phyloP scores from a whole-genome alignment of 1,284 basidiomycete species.

The Lentinula novae-zelandiae region DNA sequence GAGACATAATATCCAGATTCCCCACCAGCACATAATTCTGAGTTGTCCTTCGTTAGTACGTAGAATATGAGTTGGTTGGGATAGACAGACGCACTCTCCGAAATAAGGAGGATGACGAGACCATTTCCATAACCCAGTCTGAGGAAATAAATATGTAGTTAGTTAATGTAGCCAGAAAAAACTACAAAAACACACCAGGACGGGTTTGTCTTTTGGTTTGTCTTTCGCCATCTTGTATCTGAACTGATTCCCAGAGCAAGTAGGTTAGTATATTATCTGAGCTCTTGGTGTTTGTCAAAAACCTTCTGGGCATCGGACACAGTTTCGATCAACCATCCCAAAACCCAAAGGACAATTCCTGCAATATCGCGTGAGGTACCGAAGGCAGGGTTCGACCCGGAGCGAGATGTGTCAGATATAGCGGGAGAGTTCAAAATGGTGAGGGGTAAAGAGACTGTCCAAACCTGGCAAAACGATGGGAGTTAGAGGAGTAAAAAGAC shows the following conservation, averaged over 20 bases:
- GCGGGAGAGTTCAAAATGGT: slow-evolving; percentile 68
- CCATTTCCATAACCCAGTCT: slow-evolving; percentile 57
- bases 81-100: slow-evolving; percentile 53
- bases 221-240: slow-evolving; percentile 49
- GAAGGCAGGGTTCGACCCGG: slow-evolving; percentile 50
- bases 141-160: neutral
- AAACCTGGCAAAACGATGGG: slow-evolving; percentile 40
- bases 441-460: slow-evolving; percentile 64
- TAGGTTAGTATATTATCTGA: neutral
- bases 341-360: slow-evolving; percentile 61
- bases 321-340: slow-evolving; percentile 62
- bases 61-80: neutral
- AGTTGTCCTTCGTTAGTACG: neutral
- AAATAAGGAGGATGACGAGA: slow-evolving; percentile 75
- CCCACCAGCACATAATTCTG: slow-evolving; percentile 73
- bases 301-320: slow-evolving; percentile 68
- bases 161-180: neutral
- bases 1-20: slow-evolving; percentile 62
- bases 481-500: neutral
- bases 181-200: slow-evolving; percentile 30
- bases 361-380: slow-evolving; percentile 65
- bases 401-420: slow-evolving; percentile 42
- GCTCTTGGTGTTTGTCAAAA: neutral
- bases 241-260: slow-evolving; percentile 32
- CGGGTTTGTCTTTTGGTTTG: slow-evolving; percentile 51